Conservation (phyloP, 805 yeast species). For the Lipomyces yamanashiensis region DNA sequence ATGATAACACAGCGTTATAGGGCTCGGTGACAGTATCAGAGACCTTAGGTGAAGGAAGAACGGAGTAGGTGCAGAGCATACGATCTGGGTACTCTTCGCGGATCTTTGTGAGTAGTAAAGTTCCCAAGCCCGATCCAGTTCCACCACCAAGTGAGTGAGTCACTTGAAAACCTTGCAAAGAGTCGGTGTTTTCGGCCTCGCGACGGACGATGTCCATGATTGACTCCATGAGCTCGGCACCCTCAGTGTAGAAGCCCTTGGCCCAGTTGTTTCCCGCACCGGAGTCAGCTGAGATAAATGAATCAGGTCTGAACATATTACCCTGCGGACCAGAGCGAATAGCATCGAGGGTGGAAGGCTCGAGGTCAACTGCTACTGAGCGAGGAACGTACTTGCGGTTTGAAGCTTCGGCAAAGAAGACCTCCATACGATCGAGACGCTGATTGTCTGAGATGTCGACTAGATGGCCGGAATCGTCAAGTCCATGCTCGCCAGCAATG, state of each 20-base stretch:
- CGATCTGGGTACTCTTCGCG: conserved; percentile 94
- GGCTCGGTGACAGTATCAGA: conserved; percentile 96
- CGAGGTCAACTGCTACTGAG: conserved; percentile 88
- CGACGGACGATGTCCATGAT: conserved; percentile 89
- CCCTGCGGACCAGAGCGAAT: conserved; percentile 83
- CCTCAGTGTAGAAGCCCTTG: conserved; percentile 95
- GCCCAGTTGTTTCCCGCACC: conserved; percentile 98
- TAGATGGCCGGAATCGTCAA: conserved; percentile 45
- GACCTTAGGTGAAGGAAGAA: conserved; percentile 87
- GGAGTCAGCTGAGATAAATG: conserved; percentile 84
- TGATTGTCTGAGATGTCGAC: conserved; percentile 44
- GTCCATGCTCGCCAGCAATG: conserved; percentile 50
- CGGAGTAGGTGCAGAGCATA: conserved; percentile 95
- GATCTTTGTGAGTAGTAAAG: conserved; percentile 79
- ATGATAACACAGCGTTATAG: conserved; percentile 87
- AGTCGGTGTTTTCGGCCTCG: conserved; percentile 91
- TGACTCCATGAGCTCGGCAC: conserved; percentile 89
- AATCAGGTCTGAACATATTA: conserved; percentile 88
- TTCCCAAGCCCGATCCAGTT: conserved; percentile 97
- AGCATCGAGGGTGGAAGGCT: conserved; percentile 90
- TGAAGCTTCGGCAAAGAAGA: conserved; percentile 84
- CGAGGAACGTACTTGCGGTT: conserved; percentile 91
- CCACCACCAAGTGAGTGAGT: conserved; percentile 86
- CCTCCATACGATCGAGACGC: conserved; percentile 63
- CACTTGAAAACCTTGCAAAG: conserved; percentile 93